Conservation (phyloP, 306 rosid genomes). For the Sphenostylis stenocarpa region DNA sequence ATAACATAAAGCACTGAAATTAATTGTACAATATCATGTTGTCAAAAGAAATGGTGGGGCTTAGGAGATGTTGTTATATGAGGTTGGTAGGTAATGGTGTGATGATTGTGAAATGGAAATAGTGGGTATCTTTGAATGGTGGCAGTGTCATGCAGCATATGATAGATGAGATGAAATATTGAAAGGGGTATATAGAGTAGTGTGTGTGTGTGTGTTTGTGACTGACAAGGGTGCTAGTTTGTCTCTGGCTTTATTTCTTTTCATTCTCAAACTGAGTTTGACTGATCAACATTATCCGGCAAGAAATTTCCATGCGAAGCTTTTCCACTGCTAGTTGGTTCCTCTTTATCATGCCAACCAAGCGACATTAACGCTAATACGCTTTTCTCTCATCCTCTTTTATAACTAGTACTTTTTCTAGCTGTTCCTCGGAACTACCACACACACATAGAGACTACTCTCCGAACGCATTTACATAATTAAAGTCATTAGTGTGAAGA, state of each 20-base stretch:
- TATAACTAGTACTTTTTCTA: constrained; percentile 15
- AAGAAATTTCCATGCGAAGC: constrained; percentile 59
- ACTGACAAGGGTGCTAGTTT: constrained; percentile 65
- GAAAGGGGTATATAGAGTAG: neutral
- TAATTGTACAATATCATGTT: neutral
- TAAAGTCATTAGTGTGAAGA: constrained; percentile 35
- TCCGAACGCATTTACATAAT: constrained; percentile 7
- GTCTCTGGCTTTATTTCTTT: constrained; percentile 48
- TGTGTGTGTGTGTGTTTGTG: constrained; percentile 22
- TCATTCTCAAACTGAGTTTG: constrained; percentile 51
- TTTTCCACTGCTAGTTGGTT: constrained; percentile 70
- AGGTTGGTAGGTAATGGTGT: constrained; percentile 24
- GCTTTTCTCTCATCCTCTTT: constrained; percentile 22
- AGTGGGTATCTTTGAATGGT: constrained; percentile 25
- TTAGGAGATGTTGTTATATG: neutral
- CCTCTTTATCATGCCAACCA: constrained; percentile 77
- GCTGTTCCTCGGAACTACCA: constrained; percentile 73
- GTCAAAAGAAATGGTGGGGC: constrained; percentile 13
- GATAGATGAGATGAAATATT: neutral
- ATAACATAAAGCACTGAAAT: neutral
- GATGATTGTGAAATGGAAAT: constrained; percentile 16
- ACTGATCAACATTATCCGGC: constrained; percentile 59
- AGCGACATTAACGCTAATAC: constrained; percentile 70
- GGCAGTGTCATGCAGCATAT: constrained; percentile 32
- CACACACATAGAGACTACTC: constrained; percentile 37